phyloP scores from a whole-genome alignment of 305 asterid species.

The Lippia alba region DNA sequence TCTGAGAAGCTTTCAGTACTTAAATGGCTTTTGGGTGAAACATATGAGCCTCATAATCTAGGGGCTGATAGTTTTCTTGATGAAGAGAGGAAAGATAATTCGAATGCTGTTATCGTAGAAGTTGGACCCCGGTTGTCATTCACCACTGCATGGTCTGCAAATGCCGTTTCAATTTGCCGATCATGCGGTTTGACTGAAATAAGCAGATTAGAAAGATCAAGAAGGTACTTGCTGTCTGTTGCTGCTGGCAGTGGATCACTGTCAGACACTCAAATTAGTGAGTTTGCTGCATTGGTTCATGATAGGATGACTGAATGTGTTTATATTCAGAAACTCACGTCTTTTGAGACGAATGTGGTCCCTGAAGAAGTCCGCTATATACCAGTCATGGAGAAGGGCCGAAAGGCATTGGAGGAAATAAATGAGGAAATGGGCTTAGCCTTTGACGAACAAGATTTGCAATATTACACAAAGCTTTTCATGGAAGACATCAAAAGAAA shows the following conservation, averaged over 20 bases:
- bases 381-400: slow-evolving; percentile 91
- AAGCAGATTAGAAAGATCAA: slow-evolving; percentile 79
- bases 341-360: slow-evolving; percentile 67
- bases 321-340: slow-evolving; percentile 69
- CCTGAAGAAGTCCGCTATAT: slow-evolving; percentile 76
- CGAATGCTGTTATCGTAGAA: slow-evolving; percentile 56
- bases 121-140: slow-evolving; percentile 97
- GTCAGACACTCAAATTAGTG: slow-evolving; percentile 62
- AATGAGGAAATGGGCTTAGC: slow-evolving; percentile 91
- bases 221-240: slow-evolving; percentile 73
- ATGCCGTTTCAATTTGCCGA: slow-evolving; percentile 89
- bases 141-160: slow-evolving; percentile 96
- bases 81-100: slow-evolving; percentile 35
- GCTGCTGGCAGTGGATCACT: slow-evolving; percentile 56
- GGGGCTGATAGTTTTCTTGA: slow-evolving; percentile 67
- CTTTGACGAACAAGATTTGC: slow-evolving; percentile 94
- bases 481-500: slow-evolving; percentile 77
- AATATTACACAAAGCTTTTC: slow-evolving; percentile 87
- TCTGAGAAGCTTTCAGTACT: slow-evolving; percentile 66
- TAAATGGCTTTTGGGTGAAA: slow-evolving; percentile 87
- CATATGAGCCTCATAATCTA: slow-evolving; percentile 80
- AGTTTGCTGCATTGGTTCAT: slow-evolving; percentile 81
- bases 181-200: slow-evolving; percentile 85
- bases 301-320: slow-evolving; percentile 95
- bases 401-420: slow-evolving; percentile 87